Evolutionary conservation across 176 grass and related monocot species (phyloP).

Genomic region (Bolboschoenus planiculmis): DNA sequence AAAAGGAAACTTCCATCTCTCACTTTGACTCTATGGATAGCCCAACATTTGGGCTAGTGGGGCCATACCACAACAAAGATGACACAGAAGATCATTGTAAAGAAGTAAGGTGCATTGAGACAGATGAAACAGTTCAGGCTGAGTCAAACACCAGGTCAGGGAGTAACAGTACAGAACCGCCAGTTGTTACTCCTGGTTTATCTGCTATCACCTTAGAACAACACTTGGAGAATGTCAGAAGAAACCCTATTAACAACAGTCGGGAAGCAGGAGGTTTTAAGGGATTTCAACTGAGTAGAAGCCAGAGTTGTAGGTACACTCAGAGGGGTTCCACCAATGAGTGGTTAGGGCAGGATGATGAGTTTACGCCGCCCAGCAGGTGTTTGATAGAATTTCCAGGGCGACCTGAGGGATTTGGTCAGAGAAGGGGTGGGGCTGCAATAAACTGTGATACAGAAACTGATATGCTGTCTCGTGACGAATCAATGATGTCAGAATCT

Average conservation of each 20-base stretch:
- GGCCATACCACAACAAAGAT: constrained; percentile 38
- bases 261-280: constrained; percentile 29
- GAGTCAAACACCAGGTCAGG: constrained; percentile 15
- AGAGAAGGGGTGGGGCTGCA: constrained; percentile 25
- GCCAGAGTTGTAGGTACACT: constrained; percentile 70
- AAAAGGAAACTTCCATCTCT: constrained; percentile 25
- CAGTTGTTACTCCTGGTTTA: constrained; percentile 21
- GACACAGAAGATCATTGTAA: constrained; percentile 80
- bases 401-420: constrained; percentile 47
- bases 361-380: constrained; percentile 60
- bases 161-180: constrained; percentile 31
- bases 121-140: constrained; percentile 35
- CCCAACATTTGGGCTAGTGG: constrained; percentile 44
- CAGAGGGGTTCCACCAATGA: constrained; percentile 45
- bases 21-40: constrained; percentile 40
- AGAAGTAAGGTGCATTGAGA: constrained; percentile 84
- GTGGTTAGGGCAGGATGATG: constrained; percentile 40
- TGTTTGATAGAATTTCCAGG: constrained; percentile 58
- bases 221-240: constrained; percentile 72
- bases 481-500: constrained; percentile 63
- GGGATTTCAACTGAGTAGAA: constrained; percentile 53
- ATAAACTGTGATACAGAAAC: constrained; percentile 57
- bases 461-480: constrained; percentile 54
- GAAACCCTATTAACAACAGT: constrained; percentile 44
- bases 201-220: constrained; percentile 63